Conservation (phyloP, 306 rosid species). For the Cucumis melo region DNA sequence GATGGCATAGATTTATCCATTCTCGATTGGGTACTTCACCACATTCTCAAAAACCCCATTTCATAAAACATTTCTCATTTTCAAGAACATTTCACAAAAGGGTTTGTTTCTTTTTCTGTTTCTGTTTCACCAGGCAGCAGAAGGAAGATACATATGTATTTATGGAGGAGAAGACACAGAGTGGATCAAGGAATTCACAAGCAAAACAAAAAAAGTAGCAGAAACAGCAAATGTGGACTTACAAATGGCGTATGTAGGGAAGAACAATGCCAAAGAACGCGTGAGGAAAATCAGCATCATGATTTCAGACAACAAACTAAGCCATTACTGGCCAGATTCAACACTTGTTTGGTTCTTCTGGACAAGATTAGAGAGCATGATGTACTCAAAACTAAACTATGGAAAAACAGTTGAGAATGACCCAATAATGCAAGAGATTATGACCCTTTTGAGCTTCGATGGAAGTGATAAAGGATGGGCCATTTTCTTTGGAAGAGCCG, state of each 20-base stretch:
- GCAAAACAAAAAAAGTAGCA: constrained; percentile 27
- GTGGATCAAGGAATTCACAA: constrained; percentile 63
- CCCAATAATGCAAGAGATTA: constrained; percentile 45
- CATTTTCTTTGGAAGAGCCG: constrained; percentile 32
- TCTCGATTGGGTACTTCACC: constrained; percentile 35
- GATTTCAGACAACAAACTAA: constrained; percentile 23
- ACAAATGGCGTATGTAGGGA: constrained; percentile 59
- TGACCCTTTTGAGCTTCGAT: constrained; percentile 65
- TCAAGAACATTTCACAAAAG: neutral
- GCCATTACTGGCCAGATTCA: constrained; percentile 34
- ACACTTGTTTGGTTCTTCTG: constrained; percentile 73
- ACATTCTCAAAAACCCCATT: neutral
- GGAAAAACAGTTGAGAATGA: constrained; percentile 43
- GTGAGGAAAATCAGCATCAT: constrained; percentile 24
- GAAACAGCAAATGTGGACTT: constrained; percentile 18
- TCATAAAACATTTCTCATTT: neutral
- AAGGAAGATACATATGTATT: constrained; percentile 39
- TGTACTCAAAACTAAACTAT: constrained; percentile 46
- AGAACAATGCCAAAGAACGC: constrained; percentile 51
- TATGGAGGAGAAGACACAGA: constrained; percentile 68
- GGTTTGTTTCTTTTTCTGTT: neutral
- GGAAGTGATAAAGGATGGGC: constrained; percentile 81
- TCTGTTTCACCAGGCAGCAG: constrained; percentile 25
- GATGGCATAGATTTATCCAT: constrained; percentile 42
- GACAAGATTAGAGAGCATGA: constrained; percentile 75